Base-by-base conservation (phyloP, 805 yeast genomes). In the Hanseniaspora thailandica region DNA sequence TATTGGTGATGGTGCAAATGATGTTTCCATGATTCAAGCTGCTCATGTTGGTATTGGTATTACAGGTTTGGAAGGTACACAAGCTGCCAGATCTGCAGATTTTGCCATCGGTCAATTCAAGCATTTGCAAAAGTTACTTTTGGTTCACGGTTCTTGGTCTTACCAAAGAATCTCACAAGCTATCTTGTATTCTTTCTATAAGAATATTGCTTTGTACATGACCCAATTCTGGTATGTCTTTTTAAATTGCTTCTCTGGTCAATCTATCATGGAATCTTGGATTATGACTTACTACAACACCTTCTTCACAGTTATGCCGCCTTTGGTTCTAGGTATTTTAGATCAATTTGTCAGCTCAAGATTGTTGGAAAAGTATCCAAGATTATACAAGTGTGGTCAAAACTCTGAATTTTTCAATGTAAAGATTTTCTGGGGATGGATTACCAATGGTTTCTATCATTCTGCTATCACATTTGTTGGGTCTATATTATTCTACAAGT, bases 1-100 rank as follows among this genome's bases (percentile, higher is more conserved):
- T 0, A 84, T 93, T 63, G 99, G 99, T 43, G 99, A 93, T 69
- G 99, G 99, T 63, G 99, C 99, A 2, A 93, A 93, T 64, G 99
- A 93, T 70, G 98, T 93, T 39, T 84, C 95, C 35, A 93, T 93
- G 99, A 93, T 93, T 59, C 98, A 93, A 68, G 97, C 98, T 15
- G 98, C 98, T 0, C 97, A 93, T 67, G 96, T 93, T 51, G 99
- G 99, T 57, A 96, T 93, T 23, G 99, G 99, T 65, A 94, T 93
- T 57, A 86, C 95, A 68, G 99, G 99, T 59, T 84, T 88, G 90
- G 99, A 93, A 70, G 99, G 99, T 60, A 88, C 89, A 87, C 99
- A 93, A 69, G 98, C 98, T 10, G 97, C 98, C 0, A 77, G 99
- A 66, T 83, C 95, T 66, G 97, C 99, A 0, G 99, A 93, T 72